A percentile compares a stretch with the other conserved stretches of the same genome.
Evolutionary conservation across 1,139 yeast genomes (phyloP).

Genomic region (Spathaspora sp.): DNA sequence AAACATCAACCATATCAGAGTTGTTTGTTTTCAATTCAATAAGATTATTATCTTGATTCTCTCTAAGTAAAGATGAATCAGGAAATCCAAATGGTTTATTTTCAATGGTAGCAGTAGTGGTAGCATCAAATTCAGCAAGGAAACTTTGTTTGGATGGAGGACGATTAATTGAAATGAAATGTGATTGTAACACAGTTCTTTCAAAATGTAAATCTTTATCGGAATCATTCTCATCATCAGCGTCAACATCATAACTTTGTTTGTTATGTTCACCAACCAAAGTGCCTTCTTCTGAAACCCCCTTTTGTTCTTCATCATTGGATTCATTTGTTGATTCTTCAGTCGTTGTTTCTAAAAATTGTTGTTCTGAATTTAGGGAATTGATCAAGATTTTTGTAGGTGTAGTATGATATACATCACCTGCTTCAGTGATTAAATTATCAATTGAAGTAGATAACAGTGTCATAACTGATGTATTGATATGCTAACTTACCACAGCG

Average conservation of each 20-base stretch:
- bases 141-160: conserved; percentile 11
- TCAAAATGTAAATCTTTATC: conserved; percentile 6
- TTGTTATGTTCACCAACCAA: neutral
- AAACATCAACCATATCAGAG: neutral
- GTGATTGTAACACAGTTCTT: conserved; percentile 12
- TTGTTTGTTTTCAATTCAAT: neutral
- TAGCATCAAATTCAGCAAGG: conserved; percentile 6
- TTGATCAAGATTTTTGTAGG: neutral
- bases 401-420: neutral
- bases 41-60: neutral
- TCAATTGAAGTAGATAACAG: conserved; percentile 1
- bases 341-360: neutral
- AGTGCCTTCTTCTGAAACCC: neutral
- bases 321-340: neutral
- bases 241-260: neutral
- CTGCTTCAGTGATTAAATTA: neutral
- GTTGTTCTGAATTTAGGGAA: neutral
- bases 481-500: neutral
- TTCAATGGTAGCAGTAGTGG: neutral
- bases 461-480: neutral
- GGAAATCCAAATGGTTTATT: conserved; percentile 3
- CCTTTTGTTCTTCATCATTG: neutral
- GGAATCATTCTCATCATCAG: neutral
- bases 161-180: conserved; percentile 7
- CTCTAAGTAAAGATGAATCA: conserved; percentile 4